Base-by-base conservation (phyloP, 2,329 filamentous ascomycete genomes). In the Dactylonectria macrodidyma region DNA sequence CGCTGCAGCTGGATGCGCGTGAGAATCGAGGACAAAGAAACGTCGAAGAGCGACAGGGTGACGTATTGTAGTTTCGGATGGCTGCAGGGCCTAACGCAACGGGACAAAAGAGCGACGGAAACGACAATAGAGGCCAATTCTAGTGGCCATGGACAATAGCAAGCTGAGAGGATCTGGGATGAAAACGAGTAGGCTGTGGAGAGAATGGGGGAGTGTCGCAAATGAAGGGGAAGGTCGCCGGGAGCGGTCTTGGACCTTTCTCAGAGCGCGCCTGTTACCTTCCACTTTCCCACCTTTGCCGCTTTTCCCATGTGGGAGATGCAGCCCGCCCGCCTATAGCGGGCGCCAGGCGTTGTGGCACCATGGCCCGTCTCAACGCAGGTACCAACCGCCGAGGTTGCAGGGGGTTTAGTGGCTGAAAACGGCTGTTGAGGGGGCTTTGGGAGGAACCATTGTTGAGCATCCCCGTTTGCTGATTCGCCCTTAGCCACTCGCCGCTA, bases 321-420 rank as follows among this genome's bases (percentile, higher is more conserved):
- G 66, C 30, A 63, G 34, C 51, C 62, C 22, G 38, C 9, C 47
- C 64, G 65, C 44, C 38, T 24, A 22, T 52, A 44, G 46, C 50
- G 51, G 51, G 58, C 52, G 63, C 38, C 52, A 54, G 46, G 57
- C 55, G 55, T 30, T 30, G 65, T 75, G 71, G 70, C 71, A 63
- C 73, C 67, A 71, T 69, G 56, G 22, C 34, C 52, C 61, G 62
- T 71, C 54, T 41, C 38, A 41, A 64, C 57, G 67, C 69, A 74
- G 71, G 70, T 69, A 73, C 71, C 71, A 71, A 65, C 65, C 71
- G 69, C 66, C 65, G 52, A 70, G 59, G 38, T 70, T 68, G 47
- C 19, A 63, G 54, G 12, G 22, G 60, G 70, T 26, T 59, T 70
- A 71, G 71, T 66, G 70, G 56, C 4, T 30, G 30, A 14, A 12